Evolutionary conservation across 177 flowering plant genomes (phyloP).

Genomic region (Tripterygium wilfordii): DNA sequence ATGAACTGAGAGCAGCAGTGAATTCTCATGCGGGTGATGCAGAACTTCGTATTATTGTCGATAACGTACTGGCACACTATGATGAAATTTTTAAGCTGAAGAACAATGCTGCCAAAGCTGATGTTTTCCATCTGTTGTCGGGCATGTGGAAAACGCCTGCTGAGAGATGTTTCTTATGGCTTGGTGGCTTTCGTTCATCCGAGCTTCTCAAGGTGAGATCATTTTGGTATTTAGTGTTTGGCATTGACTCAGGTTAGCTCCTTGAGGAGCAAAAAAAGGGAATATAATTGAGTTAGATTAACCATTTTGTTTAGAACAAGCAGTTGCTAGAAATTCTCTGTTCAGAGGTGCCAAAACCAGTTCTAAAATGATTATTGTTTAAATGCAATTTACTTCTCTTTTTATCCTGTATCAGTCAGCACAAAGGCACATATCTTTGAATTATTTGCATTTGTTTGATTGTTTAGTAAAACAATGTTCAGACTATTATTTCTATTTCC

Average conservation of each 20-base stretch:
- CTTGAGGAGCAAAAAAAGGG: no score
- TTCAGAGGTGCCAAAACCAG: no score
- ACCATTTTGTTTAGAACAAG: no score
- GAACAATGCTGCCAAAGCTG: conserved; percentile 59
- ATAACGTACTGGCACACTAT: conserved; percentile 47
- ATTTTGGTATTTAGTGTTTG: neutral
- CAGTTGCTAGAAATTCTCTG: no score
- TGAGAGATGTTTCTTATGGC: conserved; percentile 68
- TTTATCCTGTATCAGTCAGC: no score
- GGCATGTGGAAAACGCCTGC: conserved; percentile 82
- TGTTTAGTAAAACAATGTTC: no score
- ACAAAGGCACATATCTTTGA: no score
- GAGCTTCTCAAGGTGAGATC: conserved; percentile 56
- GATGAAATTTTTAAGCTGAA: conserved; percentile 62
- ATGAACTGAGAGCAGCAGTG: conserved; percentile 57
- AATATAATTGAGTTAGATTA: no score
- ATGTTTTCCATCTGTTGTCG: conserved; percentile 63
- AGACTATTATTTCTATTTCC: no score
- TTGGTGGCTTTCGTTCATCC: conserved; percentile 73
- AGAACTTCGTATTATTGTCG: conserved; percentile 58
- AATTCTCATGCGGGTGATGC: conserved; percentile 62
- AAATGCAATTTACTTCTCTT: no score
- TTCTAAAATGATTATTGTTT: no score
- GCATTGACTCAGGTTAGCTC: neutral
- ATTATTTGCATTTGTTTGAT: no score